Evolutionary conservation across 176 grass and related monocot species (phyloP).

Genomic region (Triticum turgidum): DNA sequence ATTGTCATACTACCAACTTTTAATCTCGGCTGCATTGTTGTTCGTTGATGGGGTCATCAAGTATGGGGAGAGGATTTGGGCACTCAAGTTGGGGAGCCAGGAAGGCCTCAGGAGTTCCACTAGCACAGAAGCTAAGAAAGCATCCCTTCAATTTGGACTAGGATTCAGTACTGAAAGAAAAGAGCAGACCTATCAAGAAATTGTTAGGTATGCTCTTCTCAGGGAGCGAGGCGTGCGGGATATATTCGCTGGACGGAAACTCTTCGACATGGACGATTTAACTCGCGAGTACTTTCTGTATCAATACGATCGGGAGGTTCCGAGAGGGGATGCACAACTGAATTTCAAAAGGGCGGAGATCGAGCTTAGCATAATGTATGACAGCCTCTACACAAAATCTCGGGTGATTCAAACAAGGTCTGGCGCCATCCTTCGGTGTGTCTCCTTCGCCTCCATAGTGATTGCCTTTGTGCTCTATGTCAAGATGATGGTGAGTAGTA

Average conservation of each 20-base stretch:
- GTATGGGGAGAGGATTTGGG: conserved; percentile 5
- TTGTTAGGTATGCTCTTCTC: background rate
- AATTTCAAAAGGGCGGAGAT: background rate
- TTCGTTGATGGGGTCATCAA: background rate
- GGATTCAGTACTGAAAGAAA: background rate
- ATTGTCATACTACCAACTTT: background rate
- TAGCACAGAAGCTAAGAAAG: background rate
- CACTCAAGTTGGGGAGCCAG: background rate
- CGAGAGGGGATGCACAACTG: background rate
- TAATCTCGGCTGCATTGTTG: background rate
- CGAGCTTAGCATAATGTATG: background rate
- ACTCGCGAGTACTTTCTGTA: background rate
- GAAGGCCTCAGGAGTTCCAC: background rate
- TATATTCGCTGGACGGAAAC: background rate
- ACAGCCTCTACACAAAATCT: conserved; percentile 14
- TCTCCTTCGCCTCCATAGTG: background rate
- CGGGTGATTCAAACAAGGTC: background rate
- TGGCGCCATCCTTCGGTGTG: background rate
- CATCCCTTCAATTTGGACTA: background rate
- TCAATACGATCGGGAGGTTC: background rate
- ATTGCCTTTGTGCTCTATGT: background rate
- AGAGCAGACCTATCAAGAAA: background rate
- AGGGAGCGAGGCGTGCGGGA: background rate
- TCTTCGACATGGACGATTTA: background rate
- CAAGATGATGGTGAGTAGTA: background rate